Evolutionary conservation across 2,329 filamentous ascomycete genomes (phyloP).

Genomic region (Juglanconis oblonga): DNA sequence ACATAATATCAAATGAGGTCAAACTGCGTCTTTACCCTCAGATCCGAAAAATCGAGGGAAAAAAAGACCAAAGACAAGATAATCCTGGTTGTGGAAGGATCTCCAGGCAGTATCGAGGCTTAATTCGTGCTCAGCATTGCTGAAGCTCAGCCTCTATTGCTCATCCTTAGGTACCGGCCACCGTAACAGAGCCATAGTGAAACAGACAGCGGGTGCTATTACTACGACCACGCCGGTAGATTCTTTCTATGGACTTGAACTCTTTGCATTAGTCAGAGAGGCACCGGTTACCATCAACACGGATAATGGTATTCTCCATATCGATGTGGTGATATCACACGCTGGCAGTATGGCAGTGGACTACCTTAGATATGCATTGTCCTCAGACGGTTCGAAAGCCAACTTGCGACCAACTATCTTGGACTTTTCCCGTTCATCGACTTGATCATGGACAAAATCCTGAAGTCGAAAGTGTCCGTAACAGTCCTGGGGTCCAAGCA

Average conservation of each 20-base stretch:
- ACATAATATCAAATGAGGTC: no score
- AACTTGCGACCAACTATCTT: neutral
- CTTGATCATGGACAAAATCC: neutral
- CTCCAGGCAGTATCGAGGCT: neutral
- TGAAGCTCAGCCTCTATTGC: neutral
- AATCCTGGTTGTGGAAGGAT: neutral
- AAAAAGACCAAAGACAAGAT: neutral
- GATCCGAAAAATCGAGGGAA: no score
- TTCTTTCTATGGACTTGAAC: neutral
- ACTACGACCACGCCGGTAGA: neutral
- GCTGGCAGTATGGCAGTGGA: neutral
- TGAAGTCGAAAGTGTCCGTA: neutral
- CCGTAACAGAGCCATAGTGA: neutral
- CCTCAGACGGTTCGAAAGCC: neutral
- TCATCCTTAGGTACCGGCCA: neutral
- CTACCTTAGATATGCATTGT: neutral
- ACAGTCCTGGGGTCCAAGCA: neutral
- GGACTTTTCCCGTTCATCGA: neutral
- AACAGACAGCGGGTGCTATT: neutral
- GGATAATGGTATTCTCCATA: neutral
- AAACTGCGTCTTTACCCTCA: no score
- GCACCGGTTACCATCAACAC: neutral
- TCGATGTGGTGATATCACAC: neutral
- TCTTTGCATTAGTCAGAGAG: neutral
- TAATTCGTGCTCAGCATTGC: neutral